phyloP scores from a whole-genome alignment of 169 alveolate species.

The Plasmodium chabaudi region DNA sequence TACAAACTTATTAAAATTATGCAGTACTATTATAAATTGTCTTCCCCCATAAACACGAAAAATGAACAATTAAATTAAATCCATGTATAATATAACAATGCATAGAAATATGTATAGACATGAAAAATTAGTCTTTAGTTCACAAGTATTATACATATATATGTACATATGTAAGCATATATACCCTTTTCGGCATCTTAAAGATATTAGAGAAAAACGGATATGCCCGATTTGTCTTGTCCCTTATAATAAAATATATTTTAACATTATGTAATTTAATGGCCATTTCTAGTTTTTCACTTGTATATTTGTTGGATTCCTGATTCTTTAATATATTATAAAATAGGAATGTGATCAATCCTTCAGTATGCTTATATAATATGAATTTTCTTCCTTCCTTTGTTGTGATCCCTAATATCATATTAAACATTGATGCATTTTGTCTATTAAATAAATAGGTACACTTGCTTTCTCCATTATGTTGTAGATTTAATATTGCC shows the following conservation, averaged over 20 bases:
- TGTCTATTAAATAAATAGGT: conserved; percentile 15
- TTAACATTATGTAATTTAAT: conserved; percentile 20
- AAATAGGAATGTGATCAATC: conserved; percentile 33
- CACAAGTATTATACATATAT: too few species aligned
- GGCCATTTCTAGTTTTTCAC: conserved; percentile 29
- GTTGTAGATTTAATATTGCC: conserved; percentile 12
- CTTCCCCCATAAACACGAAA: too few species aligned
- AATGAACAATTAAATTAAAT: too few species aligned
- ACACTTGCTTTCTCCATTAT: conserved; percentile 13
- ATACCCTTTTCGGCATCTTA: conserved; percentile 16
- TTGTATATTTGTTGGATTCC: conserved; percentile 13
- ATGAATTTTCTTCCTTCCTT: not conserved
- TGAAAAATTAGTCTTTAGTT: too few species aligned
- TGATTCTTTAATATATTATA: conserved; percentile 23
- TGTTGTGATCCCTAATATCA: conserved; percentile 43
- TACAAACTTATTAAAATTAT: too few species aligned
- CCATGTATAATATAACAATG: not conserved
- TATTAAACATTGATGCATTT: conserved; percentile 3
- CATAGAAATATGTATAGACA: not conserved
- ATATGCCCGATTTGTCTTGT: conserved; percentile 14
- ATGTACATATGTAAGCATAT: not conserved
- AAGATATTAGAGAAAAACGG: conserved; percentile 9
- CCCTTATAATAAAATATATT: conserved; percentile 24
- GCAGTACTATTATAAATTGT: too few species aligned
- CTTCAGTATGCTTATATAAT: conserved; percentile 55